Evolutionary conservation across 176 grass and related monocot genomes (phyloP), one percentile per base, ranked within the genome.

Genomic region (Cenchrus purpureus): DNA sequence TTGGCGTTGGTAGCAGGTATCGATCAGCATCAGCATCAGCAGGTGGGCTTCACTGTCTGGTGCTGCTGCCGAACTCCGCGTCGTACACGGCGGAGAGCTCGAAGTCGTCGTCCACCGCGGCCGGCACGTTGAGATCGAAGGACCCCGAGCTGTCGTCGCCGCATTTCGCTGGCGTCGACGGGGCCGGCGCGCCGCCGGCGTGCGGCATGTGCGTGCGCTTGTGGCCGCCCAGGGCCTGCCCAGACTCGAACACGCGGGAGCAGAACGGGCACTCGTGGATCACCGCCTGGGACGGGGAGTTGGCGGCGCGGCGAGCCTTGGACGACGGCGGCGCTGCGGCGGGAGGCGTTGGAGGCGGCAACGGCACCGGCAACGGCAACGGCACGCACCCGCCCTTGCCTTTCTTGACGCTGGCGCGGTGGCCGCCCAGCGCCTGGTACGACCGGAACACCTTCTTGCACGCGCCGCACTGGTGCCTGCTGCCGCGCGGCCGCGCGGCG

Each of bases 151-250:
- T 87, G 19, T 68, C 88, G 19, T 68, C 88, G 12, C 79, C 75
- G 82, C 69, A 86, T 71, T 78, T 95, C 12, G 71, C 75, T 3
- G 84, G 75, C 1, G 76, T 45, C 53, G 69, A 63, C 0, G 60
- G 87, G 13, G 74, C 50, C 12, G 25, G 65, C 46, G 52, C 25
- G 67, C 73, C 43, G 32, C 4, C 45, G 45, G 67, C 5, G 32
- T 8, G 65, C 68, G 65, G 28, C 63, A 87, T 83, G 87, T 99
- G 97, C 8, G 92, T 79, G 32, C 88, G 86, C 86, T 96, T 96
- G 88, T 99, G 97, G 51, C 97, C 97, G 53, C 97, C 94, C 51
- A 99, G 92, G 8, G 92, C 97, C 59, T 99, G 97, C 15, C 92
- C 94, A 55, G 97, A 99, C 62, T 52, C 65, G 86, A 99, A 99